Percentiles rank a stretch among this genome's conserved stretches.
Evolutionary conservation across 305 asterid genomes (phyloP).

Genomic region (Plantago lanceolata): DNA sequence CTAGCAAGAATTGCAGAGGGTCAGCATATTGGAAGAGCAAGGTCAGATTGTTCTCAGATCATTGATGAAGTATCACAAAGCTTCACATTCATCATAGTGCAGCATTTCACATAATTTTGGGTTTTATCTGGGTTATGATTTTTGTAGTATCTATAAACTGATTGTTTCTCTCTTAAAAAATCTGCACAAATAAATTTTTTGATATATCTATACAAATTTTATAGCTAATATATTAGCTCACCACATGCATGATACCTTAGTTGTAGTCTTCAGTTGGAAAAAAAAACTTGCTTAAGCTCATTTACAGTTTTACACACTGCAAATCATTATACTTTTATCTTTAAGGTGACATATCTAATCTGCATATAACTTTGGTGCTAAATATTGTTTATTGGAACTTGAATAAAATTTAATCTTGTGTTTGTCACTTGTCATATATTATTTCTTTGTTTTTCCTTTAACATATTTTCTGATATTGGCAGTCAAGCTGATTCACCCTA

Average conservation of each 20-base stretch:
- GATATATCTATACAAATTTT: neutral
- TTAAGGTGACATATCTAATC: neutral
- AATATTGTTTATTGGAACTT: neutral
- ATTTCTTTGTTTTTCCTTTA: constrained; percentile 15
- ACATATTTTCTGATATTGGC: constrained; percentile 25
- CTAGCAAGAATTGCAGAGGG: constrained; percentile 31
- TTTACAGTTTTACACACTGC: too few species aligned
- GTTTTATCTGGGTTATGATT: neutral
- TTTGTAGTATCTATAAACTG: neutral
- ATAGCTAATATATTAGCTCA: neutral
- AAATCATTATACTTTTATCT: neutral
- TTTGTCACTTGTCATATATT: neutral
- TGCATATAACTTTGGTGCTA: neutral
- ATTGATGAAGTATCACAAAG: constrained; percentile 33
- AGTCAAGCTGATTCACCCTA: constrained; percentile 35
- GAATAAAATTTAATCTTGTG: neutral
- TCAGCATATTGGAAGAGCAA: constrained; percentile 32
- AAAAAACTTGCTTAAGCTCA: too few species aligned
- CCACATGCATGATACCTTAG: neutral
- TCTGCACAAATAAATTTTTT: neutral
- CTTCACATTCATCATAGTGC: constrained; percentile 32
- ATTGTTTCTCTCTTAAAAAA: neutral
- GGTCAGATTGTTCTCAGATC: constrained; percentile 37
- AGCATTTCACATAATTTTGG: constrained; percentile 28
- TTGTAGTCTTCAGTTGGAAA: too few species aligned